These are phyloP conservation scores for Termitomyces titanicus DNA, from an alignment of 768 basidiomycete genomes.

Conservation along the genomic window DNA sequence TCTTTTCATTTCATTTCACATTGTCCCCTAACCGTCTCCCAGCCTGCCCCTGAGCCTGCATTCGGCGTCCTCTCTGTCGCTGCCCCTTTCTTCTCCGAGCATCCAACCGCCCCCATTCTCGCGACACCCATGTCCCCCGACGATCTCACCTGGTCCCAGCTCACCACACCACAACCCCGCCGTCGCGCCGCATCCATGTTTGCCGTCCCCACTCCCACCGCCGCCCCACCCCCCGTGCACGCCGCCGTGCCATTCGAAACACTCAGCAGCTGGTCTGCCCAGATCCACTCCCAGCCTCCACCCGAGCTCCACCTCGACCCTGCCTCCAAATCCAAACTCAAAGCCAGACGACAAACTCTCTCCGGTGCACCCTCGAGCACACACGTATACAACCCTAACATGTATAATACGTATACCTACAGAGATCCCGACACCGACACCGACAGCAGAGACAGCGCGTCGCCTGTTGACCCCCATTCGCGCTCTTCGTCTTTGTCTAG, in stretches of 20 bases:
- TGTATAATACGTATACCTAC: too few relatives aligned
- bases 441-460: background rate
- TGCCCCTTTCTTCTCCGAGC: conserved; percentile 55
- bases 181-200: conserved; percentile 6
- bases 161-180: background rate
- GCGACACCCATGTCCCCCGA: background rate
- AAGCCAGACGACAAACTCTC: background rate
- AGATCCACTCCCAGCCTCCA: background rate
- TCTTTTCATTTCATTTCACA: background rate
- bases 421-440: too few relatives aligned
- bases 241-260: background rate
- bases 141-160: background rate
- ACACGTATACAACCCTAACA: too few relatives aligned
- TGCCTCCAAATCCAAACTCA: background rate
- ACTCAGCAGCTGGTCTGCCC: conserved; percentile 1
- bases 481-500: conserved; percentile 1
- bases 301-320: background rate
- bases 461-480: background rate
- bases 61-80: conserved; percentile 77
- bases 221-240: background rate
- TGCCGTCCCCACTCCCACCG: background rate
- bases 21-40: background rate
- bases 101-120: too few relatives aligned
- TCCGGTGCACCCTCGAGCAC: background rate
- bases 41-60: too few relatives aligned